Base-by-base conservation (phyloP, 2,329 filamentous ascomycete genomes). In the Bipolaris gigantea region DNA sequence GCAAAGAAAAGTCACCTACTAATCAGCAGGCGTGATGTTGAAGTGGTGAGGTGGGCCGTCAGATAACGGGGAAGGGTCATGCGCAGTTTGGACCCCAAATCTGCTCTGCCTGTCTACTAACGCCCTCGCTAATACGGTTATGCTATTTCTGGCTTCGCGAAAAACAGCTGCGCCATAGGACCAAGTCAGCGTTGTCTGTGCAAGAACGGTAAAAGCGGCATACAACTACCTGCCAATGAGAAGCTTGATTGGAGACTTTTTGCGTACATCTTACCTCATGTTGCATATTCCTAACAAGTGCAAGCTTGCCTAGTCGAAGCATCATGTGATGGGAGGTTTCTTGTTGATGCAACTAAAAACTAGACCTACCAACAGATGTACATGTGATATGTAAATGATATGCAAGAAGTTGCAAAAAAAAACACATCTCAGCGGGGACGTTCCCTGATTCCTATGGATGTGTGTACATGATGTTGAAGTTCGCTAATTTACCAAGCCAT, bases 1-100 rank as follows among this genome's bases (percentile, higher is more conserved):
- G 36, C 21, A 46, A 46, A 57, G 39, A 48, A 48, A 41, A 54
- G 54, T 42, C 42, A 55, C 21, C 21, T 2, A n/a, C 13, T 23
- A 40, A 42, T 56, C 53, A 63, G 59, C 55, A 46, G 45, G 25
- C 11, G 49, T 58, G 56, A 51, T 61, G 58, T 61, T 57, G 58
- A 57, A 30, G 35, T 23, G 38, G 38, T 40, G 38, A 30, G 11
- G 27, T 30, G 30, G 52, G 39, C 35, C 49, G 32, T 41, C 48
- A 50, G 50, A 57, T 18, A 50, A 47, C 52, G 49, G 51, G 51
- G 27, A 30, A 30, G 27, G 27, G 27, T 13, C 27, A 30, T 30
- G 27, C 27, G 53, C 45, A 54, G 35, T 40, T 44, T 48, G 55
- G 47, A 49, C 48, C 53, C 49, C 49, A 39, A 44, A 23, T 25